Percentiles rank a stretch among this genome's conserved stretches.
Evolutionary conservation across 2,329 filamentous ascomycete genomes (phyloP).

Genomic region (Exophiala spinifera): DNA sequence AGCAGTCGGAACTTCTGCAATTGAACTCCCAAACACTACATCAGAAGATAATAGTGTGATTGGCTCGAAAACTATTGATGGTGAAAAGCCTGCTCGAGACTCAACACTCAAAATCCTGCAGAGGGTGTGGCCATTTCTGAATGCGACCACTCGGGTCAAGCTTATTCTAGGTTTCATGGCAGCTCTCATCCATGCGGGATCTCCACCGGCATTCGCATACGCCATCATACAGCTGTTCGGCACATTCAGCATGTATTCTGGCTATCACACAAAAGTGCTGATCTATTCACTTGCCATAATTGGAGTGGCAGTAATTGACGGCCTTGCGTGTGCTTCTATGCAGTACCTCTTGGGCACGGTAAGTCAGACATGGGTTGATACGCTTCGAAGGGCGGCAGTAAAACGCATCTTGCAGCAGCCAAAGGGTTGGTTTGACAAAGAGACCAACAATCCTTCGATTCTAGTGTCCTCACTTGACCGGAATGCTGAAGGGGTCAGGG

Average conservation of each 20-base stretch:
- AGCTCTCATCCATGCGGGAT: conserved; percentile 62
- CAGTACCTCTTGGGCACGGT: conserved; percentile 69
- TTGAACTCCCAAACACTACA: neutral
- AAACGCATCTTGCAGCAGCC: conserved; percentile 71
- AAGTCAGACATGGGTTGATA: conserved; percentile 74
- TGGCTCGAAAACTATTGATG: neutral
- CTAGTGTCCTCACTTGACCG: conserved; percentile 73
- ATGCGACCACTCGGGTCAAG: conserved; percentile 48
- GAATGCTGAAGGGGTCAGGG: conserved; percentile 83
- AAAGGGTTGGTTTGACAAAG: conserved; percentile 71
- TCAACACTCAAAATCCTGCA: conserved; percentile 56
- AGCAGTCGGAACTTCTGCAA: neutral
- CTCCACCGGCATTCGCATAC: conserved; percentile 72
- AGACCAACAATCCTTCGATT: conserved; percentile 60
- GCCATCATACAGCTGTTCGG: conserved; percentile 69
- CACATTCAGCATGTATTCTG: conserved; percentile 60
- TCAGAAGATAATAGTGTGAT: too few species aligned
- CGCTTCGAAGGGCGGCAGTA: conserved; percentile 65
- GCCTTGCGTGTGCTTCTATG: conserved; percentile 60
- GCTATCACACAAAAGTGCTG: conserved; percentile 51
- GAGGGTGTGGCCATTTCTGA: conserved; percentile 69
- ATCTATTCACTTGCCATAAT: conserved; percentile 70
- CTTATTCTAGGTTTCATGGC: conserved; percentile 61
- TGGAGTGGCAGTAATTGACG: conserved; percentile 65
- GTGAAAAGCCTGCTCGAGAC: conserved; percentile 3